phyloP scores from a whole-genome alignment of 2,329 filamentous ascomycete species.

The Phaeosphaeria sp. region DNA sequence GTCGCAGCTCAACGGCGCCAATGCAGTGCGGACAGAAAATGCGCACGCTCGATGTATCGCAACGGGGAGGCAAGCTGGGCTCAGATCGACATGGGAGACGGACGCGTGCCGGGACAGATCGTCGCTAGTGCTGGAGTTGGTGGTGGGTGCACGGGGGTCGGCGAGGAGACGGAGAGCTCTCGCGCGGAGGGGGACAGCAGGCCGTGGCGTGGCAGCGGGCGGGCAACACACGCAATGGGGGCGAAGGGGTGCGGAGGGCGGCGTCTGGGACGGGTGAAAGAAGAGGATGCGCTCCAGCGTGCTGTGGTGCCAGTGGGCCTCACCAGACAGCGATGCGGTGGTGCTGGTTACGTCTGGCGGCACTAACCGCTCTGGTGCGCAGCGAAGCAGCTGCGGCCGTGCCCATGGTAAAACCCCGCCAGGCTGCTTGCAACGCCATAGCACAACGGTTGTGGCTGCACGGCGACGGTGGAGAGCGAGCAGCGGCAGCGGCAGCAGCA shows the following conservation, averaged over 20 bases:
- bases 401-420: slow-evolving; percentile 13
- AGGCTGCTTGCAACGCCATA: slow-evolving; percentile 5
- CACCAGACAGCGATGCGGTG: slow-evolving; percentile 22
- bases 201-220: slow-evolving; percentile 27
- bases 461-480: slow-evolving; percentile 9
- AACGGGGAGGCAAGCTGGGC: slow-evolving; percentile 17
- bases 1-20: slow-evolving; percentile 36
- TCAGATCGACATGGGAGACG: slow-evolving; percentile 41
- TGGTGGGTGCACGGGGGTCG: slow-evolving; percentile 30
- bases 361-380: slow-evolving; percentile 24
- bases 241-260: not conserved
- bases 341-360: slow-evolving; percentile 13
- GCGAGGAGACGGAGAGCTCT: slow-evolving; percentile 30
- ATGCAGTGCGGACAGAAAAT: slow-evolving; percentile 23
- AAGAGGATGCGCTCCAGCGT: slow-evolving; percentile 9
- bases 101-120: slow-evolving; percentile 32
- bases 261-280: slow-evolving; percentile 19
- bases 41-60: slow-evolving; percentile 26
- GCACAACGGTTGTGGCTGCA: slow-evolving; percentile 3
- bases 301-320: slow-evolving; percentile 25
- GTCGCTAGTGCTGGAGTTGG: slow-evolving; percentile 37
- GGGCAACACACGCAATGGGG: slow-evolving; percentile 21
- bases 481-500: not conserved
- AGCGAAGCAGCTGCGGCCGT: slow-evolving; percentile 18
- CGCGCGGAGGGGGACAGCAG: slow-evolving; percentile 26